phyloP scores from a whole-genome alignment of 176 grass and related monocot genomes.

The Aegilops longissima region DNA sequence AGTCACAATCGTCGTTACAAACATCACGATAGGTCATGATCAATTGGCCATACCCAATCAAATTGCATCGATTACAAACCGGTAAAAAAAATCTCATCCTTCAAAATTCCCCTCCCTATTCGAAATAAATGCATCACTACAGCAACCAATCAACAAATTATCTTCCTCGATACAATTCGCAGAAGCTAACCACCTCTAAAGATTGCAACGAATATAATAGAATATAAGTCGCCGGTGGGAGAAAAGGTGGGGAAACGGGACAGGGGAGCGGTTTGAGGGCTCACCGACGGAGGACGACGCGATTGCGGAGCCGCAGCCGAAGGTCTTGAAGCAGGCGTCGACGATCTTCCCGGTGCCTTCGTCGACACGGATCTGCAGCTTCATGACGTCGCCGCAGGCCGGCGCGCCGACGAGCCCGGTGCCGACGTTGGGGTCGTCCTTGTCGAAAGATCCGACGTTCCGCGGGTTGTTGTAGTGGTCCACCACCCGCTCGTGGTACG shows the following conservation, averaged over 20 bases:
- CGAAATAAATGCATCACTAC: too few species aligned
- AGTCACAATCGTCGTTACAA: background rate
- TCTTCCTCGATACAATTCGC: background rate
- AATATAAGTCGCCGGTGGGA: background rate
- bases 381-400: slow-evolving; percentile 98
- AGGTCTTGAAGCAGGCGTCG: slow-evolving; percentile 99
- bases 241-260: background rate
- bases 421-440: slow-evolving; percentile 85
- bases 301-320: slow-evolving; percentile 95
- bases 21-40: background rate
- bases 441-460: slow-evolving; percentile 94
- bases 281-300: slow-evolving; percentile 94
- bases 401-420: slow-evolving; percentile 95
- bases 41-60: background rate
- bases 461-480: slow-evolving; percentile 98
- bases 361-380: slow-evolving; percentile 96
- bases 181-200: background rate
- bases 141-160: background rate
- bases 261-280: background rate
- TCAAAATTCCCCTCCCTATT: background rate
- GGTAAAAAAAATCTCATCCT: background rate
- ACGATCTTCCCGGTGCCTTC: slow-evolving; percentile 81
- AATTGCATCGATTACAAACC: background rate
- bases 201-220: background rate
- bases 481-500: slow-evolving; percentile 96